Evolutionary conservation across 371 early-diverging fungal genomes (phyloP).

Genomic region (Batkoa obscura): DNA sequence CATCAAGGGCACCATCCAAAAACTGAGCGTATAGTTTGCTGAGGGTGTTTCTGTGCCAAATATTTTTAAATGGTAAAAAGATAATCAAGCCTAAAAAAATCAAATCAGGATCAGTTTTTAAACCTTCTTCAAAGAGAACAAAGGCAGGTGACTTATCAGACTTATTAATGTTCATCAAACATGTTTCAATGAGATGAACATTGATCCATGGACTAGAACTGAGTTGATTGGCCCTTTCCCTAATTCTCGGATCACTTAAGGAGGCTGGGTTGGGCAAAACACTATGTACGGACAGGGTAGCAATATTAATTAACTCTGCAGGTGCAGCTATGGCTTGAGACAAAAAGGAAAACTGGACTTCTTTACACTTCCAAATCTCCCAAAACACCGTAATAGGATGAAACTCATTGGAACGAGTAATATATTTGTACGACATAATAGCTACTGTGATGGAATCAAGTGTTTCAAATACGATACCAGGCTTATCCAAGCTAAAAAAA

Average conservation of each 20-base stretch:
- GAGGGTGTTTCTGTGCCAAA: not conserved
- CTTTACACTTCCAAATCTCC: not conserved
- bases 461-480: not conserved
- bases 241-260: too few relatives aligned
- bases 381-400: not conserved
- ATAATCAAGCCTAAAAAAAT: not conserved
- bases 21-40: not conserved
- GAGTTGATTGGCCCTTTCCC: not conserved
- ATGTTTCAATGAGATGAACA: conserved; percentile 1
- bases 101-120: conserved; percentile 1
- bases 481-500: not conserved
- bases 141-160: not conserved
- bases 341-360: conserved; percentile 5
- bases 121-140: not conserved
- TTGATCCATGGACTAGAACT: not conserved
- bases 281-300: not conserved
- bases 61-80: not conserved
- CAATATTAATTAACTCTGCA: not conserved
- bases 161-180: not conserved
- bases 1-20: not conserved
- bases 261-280: not conserved
- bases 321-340: not conserved
- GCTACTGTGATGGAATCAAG: not conserved
- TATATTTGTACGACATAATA: not conserved
- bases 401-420: not conserved